Evolutionary conservation across 1,284 basidiomycete species (phyloP), one percentile per base, ranked within the genome.

Genomic region (Ganoderma lucidum): DNA sequence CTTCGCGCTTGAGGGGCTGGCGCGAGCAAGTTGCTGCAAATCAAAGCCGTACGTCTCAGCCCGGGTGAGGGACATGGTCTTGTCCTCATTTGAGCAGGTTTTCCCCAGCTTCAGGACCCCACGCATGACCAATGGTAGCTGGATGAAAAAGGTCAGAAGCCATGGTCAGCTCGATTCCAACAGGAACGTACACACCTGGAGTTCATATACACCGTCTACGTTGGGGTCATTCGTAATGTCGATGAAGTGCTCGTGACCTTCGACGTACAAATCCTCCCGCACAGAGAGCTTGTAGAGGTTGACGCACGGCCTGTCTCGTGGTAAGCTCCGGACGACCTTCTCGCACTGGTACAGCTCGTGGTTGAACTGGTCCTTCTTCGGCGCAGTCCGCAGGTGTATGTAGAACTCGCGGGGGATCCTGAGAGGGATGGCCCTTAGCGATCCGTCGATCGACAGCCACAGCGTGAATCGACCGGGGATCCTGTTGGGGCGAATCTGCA

Each of bases 161-260:
- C 15, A 15, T 37, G n/a, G 2, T 5, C 15, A 4, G 12, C 19
- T 12, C 23, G 9, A 23, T 28, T 17, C 9, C 48, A 6, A 23
- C 3, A 3, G 3, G 53, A 12, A 6, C 2, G 9, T 12, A 53
- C 71, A 35, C 73, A 94, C 94, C 86, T 99, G 96, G 48, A 93
- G 87, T 82, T 99, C 98, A 77, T 93, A 99, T 1, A 98, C 94
- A 1, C 96, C 96, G 74, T 99, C 96, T 9, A 99, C 95, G 77
- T 96, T 96, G 0, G 97, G 95, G 76, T 97, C 95, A 79, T 98
- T 98, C 71, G 92, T 94, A 65, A 99, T 86, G 76, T 95, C 92
- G 42, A 96, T 93, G 78, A 99, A 99, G 78, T 98, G 94, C 67
- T 94, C 91, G 75, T 96, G 93, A 37, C 93, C 94, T 56, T 95